phyloP scores from a whole-genome alignment of 2,329 filamentous ascomycete species.

The Dothistroma pini region DNA sequence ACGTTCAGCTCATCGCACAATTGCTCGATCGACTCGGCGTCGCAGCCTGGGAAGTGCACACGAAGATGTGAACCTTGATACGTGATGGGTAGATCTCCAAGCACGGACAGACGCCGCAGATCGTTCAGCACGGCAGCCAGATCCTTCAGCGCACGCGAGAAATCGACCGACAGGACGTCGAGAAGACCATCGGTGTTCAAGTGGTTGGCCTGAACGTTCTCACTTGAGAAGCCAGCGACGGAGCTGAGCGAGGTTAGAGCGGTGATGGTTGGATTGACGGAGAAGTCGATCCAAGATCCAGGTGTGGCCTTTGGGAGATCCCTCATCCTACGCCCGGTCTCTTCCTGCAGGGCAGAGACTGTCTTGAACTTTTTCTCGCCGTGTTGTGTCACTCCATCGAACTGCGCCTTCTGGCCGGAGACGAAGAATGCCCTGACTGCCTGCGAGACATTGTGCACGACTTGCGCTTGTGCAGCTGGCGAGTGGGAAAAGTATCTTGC shows the following conservation, averaged over 20 bases:
- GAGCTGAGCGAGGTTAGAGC: conserved; percentile 70
- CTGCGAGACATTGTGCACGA: conserved; percentile 91
- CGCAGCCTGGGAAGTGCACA: conserved; percentile 87
- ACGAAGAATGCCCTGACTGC: conserved; percentile 89
- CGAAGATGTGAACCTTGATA: conserved; percentile 68
- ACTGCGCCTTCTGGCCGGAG: conserved; percentile 84
- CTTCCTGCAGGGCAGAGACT: conserved; percentile 70
- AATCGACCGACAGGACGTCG: conserved; percentile 81
- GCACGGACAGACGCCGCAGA: conserved; percentile 66
- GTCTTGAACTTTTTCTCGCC: conserved; percentile 77
- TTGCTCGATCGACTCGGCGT: conserved; percentile 73
- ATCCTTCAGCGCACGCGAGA: conserved; percentile 80
- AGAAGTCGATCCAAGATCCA: conserved; percentile 85
- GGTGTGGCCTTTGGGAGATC: conserved; percentile 55
- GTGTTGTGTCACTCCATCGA: conserved; percentile 67
- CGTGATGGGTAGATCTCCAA: conserved; percentile 81
- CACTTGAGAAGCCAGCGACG: conserved; percentile 51
- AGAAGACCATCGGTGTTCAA: conserved; percentile 81
- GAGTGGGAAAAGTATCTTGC: conserved; percentile 87
- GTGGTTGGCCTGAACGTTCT: conserved; percentile 48
- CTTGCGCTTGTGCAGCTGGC: conserved; percentile 79
- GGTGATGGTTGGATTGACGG: conserved; percentile 82
- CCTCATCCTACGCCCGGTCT: conserved; percentile 65
- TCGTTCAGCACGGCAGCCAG: conserved; percentile 76
- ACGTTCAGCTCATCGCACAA: conserved; percentile 87